Evolutionary conservation across 139 green algal species (phyloP).

Genomic region (Chlamydomonas sp.): DNA sequence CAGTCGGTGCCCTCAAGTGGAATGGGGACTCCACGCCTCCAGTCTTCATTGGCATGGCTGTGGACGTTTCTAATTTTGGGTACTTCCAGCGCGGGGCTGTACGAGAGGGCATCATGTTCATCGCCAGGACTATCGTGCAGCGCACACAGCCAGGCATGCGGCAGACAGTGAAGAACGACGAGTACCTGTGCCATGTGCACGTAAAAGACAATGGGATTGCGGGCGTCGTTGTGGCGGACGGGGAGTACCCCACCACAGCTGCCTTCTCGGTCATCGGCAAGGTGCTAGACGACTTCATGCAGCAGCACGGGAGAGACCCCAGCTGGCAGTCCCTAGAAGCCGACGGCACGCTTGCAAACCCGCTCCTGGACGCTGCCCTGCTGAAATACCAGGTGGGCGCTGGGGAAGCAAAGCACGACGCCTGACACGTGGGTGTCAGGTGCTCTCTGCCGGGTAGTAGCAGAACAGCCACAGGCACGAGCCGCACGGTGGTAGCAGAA

Average conservation of each 20-base stretch:
- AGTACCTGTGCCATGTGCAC: constrained; percentile 95
- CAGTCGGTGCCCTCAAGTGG: constrained; percentile 74
- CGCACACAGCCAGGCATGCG: constrained; percentile 84
- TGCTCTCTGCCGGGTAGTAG: no score
- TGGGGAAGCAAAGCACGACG: neutral
- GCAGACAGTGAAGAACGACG: constrained; percentile 90
- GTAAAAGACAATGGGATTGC: constrained; percentile 87
- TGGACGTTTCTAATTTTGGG: constrained; percentile 93
- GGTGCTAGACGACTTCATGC: constrained; percentile 78
- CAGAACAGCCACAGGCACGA: no score
- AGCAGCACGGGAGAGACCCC: constrained; percentile 51
- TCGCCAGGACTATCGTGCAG: constrained; percentile 91
- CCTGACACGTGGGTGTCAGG: no score
- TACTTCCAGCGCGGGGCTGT: constrained; percentile 94
- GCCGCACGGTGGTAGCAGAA: no score
- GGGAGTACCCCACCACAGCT: constrained; percentile 91
- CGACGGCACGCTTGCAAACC: constrained; percentile 64
- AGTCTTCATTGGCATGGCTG: constrained; percentile 78
- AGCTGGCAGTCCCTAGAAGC: constrained; percentile 73
- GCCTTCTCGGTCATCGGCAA: constrained; percentile 96
- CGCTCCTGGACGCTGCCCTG: constrained; percentile 83
- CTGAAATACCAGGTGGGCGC: constrained; percentile 86
- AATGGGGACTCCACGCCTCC: constrained; percentile 80
- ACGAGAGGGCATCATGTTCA: constrained; percentile 95
- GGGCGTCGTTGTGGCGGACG: constrained; percentile 91